Percentiles rank a stretch among this genome's conserved stretches.
Conservation (phyloP, 78 protist species). For the Thecamonas trahens region DNA sequence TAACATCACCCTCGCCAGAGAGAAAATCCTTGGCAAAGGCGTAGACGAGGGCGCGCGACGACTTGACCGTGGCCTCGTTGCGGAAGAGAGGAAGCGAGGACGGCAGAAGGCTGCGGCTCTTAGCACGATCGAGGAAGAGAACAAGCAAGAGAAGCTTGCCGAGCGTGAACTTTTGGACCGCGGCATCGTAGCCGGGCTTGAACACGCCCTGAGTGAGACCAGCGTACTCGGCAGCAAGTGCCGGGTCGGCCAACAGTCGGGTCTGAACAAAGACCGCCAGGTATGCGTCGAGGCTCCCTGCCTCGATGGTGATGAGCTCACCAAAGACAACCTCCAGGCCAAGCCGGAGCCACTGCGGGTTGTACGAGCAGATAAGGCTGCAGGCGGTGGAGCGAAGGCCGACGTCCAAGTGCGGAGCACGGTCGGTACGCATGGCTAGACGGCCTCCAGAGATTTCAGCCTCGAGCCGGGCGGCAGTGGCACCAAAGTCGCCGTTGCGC, state of each 20-base stretch:
- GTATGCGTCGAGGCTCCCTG: not conserved
- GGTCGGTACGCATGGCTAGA: not conserved
- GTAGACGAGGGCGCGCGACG: not conserved
- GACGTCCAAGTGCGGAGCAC: not conserved
- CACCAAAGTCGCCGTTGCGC: not conserved
- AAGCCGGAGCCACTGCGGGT: not conserved
- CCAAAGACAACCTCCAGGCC: not conserved
- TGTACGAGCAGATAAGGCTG: not conserved
- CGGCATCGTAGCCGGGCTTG: not conserved
- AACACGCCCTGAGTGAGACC: not conserved
- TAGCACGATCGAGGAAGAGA: not conserved
- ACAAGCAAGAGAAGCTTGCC: not conserved
- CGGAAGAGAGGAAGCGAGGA: not conserved
- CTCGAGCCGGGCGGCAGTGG: not conserved
- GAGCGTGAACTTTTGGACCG: not conserved
- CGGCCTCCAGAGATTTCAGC: not conserved
- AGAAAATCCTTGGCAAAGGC: not conserved
- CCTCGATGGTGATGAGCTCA: not conserved
- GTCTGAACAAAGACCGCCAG: not conserved
- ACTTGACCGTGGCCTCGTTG: not conserved
- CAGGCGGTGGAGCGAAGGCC: not conserved
- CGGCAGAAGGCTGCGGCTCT: not conserved
- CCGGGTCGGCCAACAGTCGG: not conserved
- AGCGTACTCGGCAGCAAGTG: not conserved
- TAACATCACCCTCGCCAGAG: not conserved